Base-by-base conservation (phyloP, 2,329 filamentous ascomycete genomes). In the Pyrenophora graminea region DNA sequence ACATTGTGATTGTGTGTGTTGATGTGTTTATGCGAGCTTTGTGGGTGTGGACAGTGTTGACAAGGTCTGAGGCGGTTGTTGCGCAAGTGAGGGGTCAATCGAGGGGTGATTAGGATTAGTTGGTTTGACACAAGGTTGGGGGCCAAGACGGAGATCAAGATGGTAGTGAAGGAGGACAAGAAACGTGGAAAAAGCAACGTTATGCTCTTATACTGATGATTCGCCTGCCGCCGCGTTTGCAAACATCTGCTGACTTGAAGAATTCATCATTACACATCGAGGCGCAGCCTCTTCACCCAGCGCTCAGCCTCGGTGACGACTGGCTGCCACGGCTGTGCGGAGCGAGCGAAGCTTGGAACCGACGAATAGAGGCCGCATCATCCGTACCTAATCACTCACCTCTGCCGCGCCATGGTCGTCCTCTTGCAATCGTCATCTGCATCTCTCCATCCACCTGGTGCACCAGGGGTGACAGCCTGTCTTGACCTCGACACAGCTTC, bases 1-100 rank as follows among this genome's bases (percentile, higher is more conserved):
- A 81, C 80, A 82, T 83, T 50, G 32, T 70, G 59, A 38, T 38
- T 39, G 37, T 53, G 47, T 45, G 19, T 21, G 15, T 21, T 21
- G 45, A 47, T 34, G 36, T 45, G 53, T 36, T 45, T 37, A 45
- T 44, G 39, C 34, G 13, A 32, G 18, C 21, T 31, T 25, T n/a
- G 18, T 30, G 13, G 30, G 33, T 19, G 41, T 31, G 25, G 33
- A 18, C 18, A 40, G 31, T 18, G 27, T 30, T 10, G 27, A 13
- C 9, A 12, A 30, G 8, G 10, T 25, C 23, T 9, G 27, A 5
- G 27, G 10, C 7, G 10, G 27, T 30, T 27, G 21, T 45, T 42
- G 37, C 15, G 49, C 34, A 45, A 45, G 36, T 33, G 60, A 59
- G 56, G 50, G 55, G 48, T 39, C 44, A 47, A 44, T 47, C 27